These are phyloP conservation scores for Leccinum truebloodii DNA, from an alignment of 768 basidiomycete species.

Conservation along the genomic window DNA sequence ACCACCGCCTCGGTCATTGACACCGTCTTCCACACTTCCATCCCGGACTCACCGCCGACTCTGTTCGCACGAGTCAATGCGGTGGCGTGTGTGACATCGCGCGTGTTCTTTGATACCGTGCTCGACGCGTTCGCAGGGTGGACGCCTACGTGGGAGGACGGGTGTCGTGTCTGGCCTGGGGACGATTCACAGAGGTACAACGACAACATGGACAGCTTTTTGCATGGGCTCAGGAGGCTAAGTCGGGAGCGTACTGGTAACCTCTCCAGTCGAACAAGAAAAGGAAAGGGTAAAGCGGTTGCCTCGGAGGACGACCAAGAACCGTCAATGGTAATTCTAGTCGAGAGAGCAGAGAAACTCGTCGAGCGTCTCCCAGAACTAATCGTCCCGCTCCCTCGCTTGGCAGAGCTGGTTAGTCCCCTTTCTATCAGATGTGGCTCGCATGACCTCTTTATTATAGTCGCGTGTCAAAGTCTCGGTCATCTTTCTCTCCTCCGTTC, in stretches of 20 bases:
- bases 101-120: constrained; percentile 64
- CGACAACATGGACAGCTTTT: constrained; percentile 60
- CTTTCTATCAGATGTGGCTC: constrained; percentile 1
- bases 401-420: constrained; percentile 65
- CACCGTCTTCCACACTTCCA: constrained; percentile 17
- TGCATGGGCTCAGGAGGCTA: constrained; percentile 58
- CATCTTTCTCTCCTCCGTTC: constrained; percentile 62
- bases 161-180: constrained; percentile 58
- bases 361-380: constrained; percentile 63
- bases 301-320: constrained; percentile 16
- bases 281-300: constrained; percentile 33
- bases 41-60: constrained; percentile 29
- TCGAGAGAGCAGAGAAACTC: constrained; percentile 70
- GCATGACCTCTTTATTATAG: constrained; percentile 40
- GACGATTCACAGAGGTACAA: constrained; percentile 50
- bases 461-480: constrained; percentile 57
- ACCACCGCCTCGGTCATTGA: constrained; percentile 43
- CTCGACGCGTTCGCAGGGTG: constrained; percentile 59
- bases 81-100: constrained; percentile 58
- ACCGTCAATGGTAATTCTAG: constrained; percentile 52
- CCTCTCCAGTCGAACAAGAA: constrained; percentile 25
- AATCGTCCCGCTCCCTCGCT: constrained; percentile 66
- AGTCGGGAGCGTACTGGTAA: constrained; percentile 23
- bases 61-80: constrained; percentile 52
- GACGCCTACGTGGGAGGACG: constrained; percentile 61